Base-by-base conservation (phyloP, 495 filamentous ascomycete species). In the Penicillium bovifimosum region DNA sequence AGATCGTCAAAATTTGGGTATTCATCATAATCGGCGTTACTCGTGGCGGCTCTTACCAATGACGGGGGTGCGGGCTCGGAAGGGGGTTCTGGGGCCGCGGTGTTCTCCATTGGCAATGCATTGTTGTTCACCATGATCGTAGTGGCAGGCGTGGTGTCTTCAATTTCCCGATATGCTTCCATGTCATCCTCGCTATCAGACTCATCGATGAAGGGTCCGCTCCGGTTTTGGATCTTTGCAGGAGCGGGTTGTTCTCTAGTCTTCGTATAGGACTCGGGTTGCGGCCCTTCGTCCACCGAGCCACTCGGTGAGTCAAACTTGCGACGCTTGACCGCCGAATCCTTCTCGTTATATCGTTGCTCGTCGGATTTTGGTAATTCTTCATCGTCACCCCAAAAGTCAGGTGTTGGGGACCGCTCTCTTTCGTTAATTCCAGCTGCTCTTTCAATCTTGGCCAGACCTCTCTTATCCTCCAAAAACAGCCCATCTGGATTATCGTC, bases 1-100 rank as follows among this genome's bases (percentile, higher is more conserved):
- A 86, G 71, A 60, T 86, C 85, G 55, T 85, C 84, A 70, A 88
- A 86, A 65, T 85, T 84, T 49, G 82, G 78, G 65, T 80, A 80
- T 46, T 83, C 79, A 47, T 82, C 74, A 59, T 76, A 72, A 56
- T 76, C 78, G 48, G 70, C 68, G 66, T 80, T 66, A 69, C 63
- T 84, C 58, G 80, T 85, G 42, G 63, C 68, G 60, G 81, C 77
- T 66, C 75, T 78, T 61, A 84, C 80, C 60, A 82, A 67, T 46
- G 71, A 56, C 59, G 59, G 68, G 56, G 55, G 60, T 49, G 51
- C 56, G 49, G 49, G 50, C 28, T 54, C 49, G 56, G 54, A 54
- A 56, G 50, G 49, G 43, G 71, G 67, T 60, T 80, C 78, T 53
- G 71, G 75, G 43, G 81, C 76, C 8, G 80, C 79, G 20, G 81